Evolutionary conservation across 176 grass and related monocot species (phyloP).

Genomic region (Carex kokanica): DNA sequence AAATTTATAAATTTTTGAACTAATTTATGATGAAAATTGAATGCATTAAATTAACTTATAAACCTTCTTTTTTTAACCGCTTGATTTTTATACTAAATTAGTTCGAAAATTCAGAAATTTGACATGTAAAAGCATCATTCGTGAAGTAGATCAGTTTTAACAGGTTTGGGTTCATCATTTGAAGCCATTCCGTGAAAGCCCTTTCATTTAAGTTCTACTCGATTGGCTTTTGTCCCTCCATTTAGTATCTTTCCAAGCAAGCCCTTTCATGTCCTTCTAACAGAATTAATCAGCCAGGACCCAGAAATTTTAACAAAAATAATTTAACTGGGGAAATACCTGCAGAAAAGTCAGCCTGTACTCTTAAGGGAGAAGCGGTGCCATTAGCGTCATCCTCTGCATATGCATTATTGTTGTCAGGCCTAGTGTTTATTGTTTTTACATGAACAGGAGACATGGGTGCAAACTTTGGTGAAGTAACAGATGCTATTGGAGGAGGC

Average conservation of each 20-base stretch:
- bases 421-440: slow-evolving; percentile 57
- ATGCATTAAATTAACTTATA: no score
- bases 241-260: background rate
- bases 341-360: slow-evolving; percentile 57
- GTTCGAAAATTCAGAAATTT: no score
- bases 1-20: no score
- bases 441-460: slow-evolving; percentile 81
- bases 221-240: background rate
- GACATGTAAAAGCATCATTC: no score
- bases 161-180: no score
- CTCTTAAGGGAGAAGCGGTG: slow-evolving; percentile 40
- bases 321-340: slow-evolving; percentile 26
- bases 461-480: slow-evolving; percentile 86
- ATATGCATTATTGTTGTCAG: slow-evolving; percentile 16
- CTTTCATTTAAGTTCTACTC: no score
- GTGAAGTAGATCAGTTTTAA: no score
- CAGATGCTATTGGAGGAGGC: slow-evolving; percentile 78
- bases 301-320: background rate
- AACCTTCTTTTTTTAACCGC: no score
- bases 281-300: background rate
- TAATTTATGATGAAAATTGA: no score
- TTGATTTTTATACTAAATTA: no score
- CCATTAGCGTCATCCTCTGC: slow-evolving; percentile 42
- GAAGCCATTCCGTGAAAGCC: no score
- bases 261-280: background rate